Conservation (phyloP, 352 stramenopile genomes). For the Pythium aquatile region DNA sequence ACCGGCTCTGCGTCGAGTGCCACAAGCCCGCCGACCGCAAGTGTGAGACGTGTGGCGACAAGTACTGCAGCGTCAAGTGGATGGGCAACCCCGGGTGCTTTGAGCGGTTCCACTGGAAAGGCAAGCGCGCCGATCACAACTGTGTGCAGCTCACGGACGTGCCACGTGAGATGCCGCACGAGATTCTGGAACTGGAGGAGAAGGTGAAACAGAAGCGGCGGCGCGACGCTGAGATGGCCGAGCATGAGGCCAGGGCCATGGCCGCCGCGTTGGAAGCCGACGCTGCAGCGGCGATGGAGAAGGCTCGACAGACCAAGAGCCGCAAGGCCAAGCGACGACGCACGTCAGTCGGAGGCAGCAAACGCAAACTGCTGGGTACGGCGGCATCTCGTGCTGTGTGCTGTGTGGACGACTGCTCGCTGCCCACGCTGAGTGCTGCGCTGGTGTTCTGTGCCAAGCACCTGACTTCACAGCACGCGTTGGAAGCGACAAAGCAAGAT, state of each 20-base stretch:
- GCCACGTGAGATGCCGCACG: conserved; percentile 18
- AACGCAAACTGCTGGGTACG: conserved; percentile 20
- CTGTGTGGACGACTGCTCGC: conserved; percentile 35
- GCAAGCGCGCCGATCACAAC: conserved; percentile 61
- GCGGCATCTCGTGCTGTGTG: conserved; percentile 29
- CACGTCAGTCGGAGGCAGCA: conserved; percentile 32
- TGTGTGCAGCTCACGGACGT: conserved; percentile 29
- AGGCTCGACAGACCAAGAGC: conserved; percentile 12
- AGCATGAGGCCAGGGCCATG: conserved; percentile 51
- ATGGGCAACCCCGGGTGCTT: conserved; percentile 86
- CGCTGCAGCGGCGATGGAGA: conserved; percentile 17
- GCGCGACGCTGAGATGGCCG: conserved; percentile 47
- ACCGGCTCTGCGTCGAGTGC: conserved; percentile 74
- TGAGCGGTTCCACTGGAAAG: conserved; percentile 75
- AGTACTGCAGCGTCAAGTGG: conserved; percentile 83
- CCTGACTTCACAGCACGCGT: conserved; percentile 64
- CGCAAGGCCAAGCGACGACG: conserved; percentile 10
- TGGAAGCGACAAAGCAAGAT: conserved; percentile 54
- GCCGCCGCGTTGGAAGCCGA: conserved; percentile 32
- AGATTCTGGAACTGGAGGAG: conserved; percentile 59
- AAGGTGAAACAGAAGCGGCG: conserved; percentile 53
- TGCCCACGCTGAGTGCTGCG: conserved; percentile 29
- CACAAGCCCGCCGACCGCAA: conserved; percentile 65
- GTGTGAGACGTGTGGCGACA: conserved; percentile 63
- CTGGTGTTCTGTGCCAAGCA: conserved; percentile 49